Evolutionary conservation across 129 eudicot genomes (phyloP), one percentile per base, ranked within the genome.

Genomic region (Centaurea solstitialis): DNA sequence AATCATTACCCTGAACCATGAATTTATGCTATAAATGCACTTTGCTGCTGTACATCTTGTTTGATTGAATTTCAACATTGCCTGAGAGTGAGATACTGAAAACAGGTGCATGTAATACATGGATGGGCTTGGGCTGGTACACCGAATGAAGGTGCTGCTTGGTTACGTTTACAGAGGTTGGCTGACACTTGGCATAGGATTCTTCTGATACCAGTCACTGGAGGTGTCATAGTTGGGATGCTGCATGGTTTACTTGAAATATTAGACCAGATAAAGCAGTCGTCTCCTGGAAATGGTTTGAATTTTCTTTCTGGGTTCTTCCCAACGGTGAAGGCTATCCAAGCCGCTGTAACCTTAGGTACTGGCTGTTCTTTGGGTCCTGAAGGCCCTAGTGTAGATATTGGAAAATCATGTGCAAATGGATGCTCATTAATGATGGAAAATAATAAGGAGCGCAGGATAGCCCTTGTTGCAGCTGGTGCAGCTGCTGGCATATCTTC

Each of bases 61-160:
- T 74, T 73, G 68, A n/a, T 66, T 35, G 40, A 24, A 24, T 47
- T 47, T 11, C 5, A 10, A 21, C 21, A 12, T 5, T 70, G 70
- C 43, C 67, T 84, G 79, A 85, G 37, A 23, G 9, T 74, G 68
- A 78, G 26, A 61, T 33, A 73, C 80, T 74, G 59, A 50, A 81
- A 75, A 37, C 86, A 95, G 99, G 99, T 91, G 71, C 99, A 95
- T 86, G 86, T 93, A 72, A 83, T 95, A 89, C 99, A 92, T 88
- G 98, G 94, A 84, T 92, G 98, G 98, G 97, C 92, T 20, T 95
- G 99, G 99, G 99, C 99, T 68, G 99, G 99, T 72, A 95, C 99
- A 43, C 99, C 99, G 57, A 91, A 93, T 13, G 99, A 95, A 74
- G 99, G 99, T 76, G 99, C 99, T 83, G 97, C 99, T 72, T 95